A percentile compares a stretch with the other conserved stretches of the same genome.
These are phyloP conservation scores for Macrolepiota fuliginosa DNA, from an alignment of 768 basidiomycete species.

Conservation along the genomic window DNA sequence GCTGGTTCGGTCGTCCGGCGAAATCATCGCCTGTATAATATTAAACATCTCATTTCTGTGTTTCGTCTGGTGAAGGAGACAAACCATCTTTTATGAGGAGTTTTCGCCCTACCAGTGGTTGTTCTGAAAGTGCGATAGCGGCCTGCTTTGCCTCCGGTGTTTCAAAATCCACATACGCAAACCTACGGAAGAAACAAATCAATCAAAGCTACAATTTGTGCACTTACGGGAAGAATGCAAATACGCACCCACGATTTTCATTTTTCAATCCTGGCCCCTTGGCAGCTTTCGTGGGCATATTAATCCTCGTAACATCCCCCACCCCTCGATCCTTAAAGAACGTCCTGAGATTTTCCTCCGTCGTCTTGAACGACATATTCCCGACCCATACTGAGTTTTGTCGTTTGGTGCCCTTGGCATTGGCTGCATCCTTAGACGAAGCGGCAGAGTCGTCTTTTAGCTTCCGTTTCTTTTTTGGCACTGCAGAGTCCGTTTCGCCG, in stretches of 20 bases:
- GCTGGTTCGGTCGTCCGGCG: conserved; percentile 57
- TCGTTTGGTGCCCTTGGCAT: conserved; percentile 40
- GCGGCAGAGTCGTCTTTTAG: conserved; percentile 35
- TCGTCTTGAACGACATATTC: conserved; percentile 90
- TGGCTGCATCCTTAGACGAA: conserved; percentile 23
- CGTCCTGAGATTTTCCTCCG: conserved; percentile 58
- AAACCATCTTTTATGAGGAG: conserved; percentile 92
- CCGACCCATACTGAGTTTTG: conserved; percentile 96
- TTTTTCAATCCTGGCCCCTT: conserved; percentile 44
- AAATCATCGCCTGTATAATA: conserved; percentile 64
- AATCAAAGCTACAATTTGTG: neutral
- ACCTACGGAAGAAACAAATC: conserved; percentile 44
- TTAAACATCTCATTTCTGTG: neutral
- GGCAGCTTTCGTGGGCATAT: conserved; percentile 79
- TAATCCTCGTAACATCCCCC: conserved; percentile 74
- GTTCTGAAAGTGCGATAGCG: conserved; percentile 83
- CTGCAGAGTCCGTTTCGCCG: conserved; percentile 18
- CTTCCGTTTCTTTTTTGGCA: conserved; percentile 44
- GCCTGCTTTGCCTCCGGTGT: conserved; percentile 67
- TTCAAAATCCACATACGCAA: conserved; percentile 95
- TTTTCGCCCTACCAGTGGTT: conserved; percentile 77
- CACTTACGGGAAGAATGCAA: conserved; percentile 19
- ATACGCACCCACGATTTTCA: conserved; percentile 78
- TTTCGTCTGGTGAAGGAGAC: conserved; percentile 17
- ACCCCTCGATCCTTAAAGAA: conserved; percentile 63